phyloP scores from a whole-genome alignment of 306 rosid genomes.

The Fragaria nilgerrensis region DNA sequence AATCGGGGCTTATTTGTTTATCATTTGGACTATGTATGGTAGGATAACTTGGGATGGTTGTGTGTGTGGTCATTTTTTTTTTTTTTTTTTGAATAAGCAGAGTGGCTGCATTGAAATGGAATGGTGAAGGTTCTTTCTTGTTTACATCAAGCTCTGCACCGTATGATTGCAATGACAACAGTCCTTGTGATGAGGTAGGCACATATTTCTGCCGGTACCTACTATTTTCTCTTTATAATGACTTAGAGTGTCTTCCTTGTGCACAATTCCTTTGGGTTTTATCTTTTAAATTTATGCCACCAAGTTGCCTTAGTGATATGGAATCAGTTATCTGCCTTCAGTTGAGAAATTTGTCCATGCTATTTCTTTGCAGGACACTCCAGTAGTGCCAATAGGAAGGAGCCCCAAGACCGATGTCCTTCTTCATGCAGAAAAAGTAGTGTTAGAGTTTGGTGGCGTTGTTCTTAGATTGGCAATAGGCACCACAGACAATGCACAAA shows the following conservation, averaged over 20 bases:
- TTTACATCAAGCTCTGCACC: slow-evolving; percentile 96
- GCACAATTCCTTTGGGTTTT: not conserved
- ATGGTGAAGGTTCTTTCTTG: slow-evolving; percentile 80
- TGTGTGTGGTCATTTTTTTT: slow-evolving; percentile 14
- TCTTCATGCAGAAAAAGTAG: slow-evolving; percentile 73
- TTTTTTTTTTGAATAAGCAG: slow-evolving; percentile 35
- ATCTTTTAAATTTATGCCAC: not conserved
- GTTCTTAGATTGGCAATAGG: slow-evolving; percentile 78
- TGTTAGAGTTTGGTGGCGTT: slow-evolving; percentile 74
- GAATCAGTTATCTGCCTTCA: not conserved
- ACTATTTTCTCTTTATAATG: slow-evolving; percentile 12
- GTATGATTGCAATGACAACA: slow-evolving; percentile 78
- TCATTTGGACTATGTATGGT: not conserved
- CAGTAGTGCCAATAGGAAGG: slow-evolving; percentile 85
- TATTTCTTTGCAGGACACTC: slow-evolving; percentile 59
- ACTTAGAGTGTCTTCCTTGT: not conserved
- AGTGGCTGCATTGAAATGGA: slow-evolving; percentile 70
- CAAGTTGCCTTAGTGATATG: slow-evolving; percentile 14
- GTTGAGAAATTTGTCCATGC: slow-evolving; percentile 10
- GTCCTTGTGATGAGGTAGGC: slow-evolving; percentile 80
- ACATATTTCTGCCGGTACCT: slow-evolving; percentile 2
- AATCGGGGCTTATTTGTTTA: not conserved
- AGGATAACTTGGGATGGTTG: slow-evolving; percentile 13
- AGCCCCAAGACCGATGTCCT: slow-evolving; percentile 85
- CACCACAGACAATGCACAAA: too few relatives aligned